These are phyloP conservation scores for Xylariaceae sp. DNA, from an alignment of 2,329 filamentous ascomycete genomes.

Conservation along the genomic window DNA sequence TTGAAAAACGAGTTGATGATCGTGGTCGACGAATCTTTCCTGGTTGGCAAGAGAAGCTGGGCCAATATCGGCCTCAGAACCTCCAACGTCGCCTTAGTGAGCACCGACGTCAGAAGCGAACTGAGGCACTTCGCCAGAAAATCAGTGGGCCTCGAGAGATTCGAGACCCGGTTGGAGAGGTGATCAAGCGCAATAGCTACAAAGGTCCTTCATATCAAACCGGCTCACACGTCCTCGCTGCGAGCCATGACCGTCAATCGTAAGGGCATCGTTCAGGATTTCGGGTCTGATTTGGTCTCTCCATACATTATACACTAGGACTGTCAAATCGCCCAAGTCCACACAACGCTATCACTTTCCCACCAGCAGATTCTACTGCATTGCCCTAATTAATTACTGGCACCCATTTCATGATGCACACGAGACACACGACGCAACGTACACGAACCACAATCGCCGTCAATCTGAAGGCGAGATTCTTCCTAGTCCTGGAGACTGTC, in stretches of 20 bases:
- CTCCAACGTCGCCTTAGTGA: conserved; percentile 55
- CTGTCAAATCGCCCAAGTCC: no score
- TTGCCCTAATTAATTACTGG: no score
- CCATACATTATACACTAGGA: no score
- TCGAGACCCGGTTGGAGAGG: conserved; percentile 54
- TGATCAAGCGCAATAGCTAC: conserved; percentile 45
- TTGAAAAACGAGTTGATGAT: conserved; percentile 30
- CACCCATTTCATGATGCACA: no score
- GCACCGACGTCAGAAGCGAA: conserved; percentile 54
- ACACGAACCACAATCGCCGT: no score
- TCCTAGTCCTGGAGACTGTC: no score
- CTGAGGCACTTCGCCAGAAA: conserved; percentile 53
- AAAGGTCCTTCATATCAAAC: conserved; percentile 32
- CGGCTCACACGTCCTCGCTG: background rate
- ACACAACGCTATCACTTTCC: no score
- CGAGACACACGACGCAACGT: no score
- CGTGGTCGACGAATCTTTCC: conserved; percentile 31
- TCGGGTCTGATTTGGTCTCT: background rate
- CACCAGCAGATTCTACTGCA: no score
- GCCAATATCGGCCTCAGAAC: conserved; percentile 46
- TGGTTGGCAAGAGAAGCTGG: conserved; percentile 45
- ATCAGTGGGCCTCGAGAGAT: conserved; percentile 59
- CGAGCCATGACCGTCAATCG: conserved; percentile 1
- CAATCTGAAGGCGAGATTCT: no score
- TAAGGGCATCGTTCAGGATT: background rate